These are phyloP conservation scores for Helicostylum pulchrum DNA, from an alignment of 192 early-diverging fungal species.

Conservation along the genomic window DNA sequence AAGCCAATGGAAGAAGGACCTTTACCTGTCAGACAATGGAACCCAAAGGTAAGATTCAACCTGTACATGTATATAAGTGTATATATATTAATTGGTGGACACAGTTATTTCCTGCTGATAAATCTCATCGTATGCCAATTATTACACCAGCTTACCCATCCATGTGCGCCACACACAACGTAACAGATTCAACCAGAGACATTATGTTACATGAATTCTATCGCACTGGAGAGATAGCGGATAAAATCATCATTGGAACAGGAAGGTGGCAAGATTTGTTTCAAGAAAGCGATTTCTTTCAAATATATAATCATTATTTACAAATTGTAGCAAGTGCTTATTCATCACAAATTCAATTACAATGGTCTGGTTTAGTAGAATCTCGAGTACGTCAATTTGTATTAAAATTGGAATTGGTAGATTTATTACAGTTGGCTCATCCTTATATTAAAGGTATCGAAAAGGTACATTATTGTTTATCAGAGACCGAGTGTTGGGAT, in stretches of 20 bases:
- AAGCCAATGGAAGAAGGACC: constrained; percentile 88
- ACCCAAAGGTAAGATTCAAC: constrained; percentile 85
- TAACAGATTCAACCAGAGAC: constrained; percentile 77
- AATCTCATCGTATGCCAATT: constrained; percentile 90
- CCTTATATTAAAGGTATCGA: constrained; percentile 90
- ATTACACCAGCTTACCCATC: constrained; percentile 98
- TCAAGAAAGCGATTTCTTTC: constrained; percentile 83
- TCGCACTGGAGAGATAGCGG: constrained; percentile 72
- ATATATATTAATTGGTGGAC: too few species aligned
- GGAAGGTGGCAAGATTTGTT: constrained; percentile 81
- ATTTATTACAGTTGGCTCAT: constrained; percentile 70
- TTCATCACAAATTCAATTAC: constrained; percentile 66
- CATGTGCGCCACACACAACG: constrained; percentile 98
- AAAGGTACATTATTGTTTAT: constrained; percentile 56
- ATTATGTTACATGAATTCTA: constrained; percentile 86
- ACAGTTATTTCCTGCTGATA: constrained; percentile 72
- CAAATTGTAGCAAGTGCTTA: constrained; percentile 85
- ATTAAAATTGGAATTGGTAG: constrained; percentile 75
- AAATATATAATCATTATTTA: constrained; percentile 82
- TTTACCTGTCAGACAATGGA: constrained; percentile 88
- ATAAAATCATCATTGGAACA: constrained; percentile 71
- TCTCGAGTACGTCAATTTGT: constrained; percentile 87
- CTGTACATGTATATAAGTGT: too few species aligned
- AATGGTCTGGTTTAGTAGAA: constrained; percentile 90
- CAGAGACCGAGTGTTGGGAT: constrained; percentile 66